Base-by-base conservation (phyloP, 2,329 filamentous ascomycete genomes). In the Ceratocystis lukuohia region DNA sequence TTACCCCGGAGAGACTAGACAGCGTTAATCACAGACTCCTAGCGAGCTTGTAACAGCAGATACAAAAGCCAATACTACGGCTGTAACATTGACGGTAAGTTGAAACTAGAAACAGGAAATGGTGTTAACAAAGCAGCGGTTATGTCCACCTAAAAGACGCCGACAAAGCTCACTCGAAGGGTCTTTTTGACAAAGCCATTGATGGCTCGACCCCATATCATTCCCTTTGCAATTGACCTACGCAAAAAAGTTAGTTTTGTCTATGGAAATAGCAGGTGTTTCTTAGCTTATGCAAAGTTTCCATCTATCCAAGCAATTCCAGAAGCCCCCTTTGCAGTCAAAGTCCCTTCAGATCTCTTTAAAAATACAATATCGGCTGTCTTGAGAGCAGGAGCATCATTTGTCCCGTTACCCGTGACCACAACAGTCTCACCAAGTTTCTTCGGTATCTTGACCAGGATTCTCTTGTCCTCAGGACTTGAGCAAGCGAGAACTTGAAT, bases 161-260 rank as follows among this genome's bases (percentile, higher is more conserved):
- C 15, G 63, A 45, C 7, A n/a, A 50, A 2, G 66, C 73, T 46
- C 69, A 75, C 76, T 75, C 86, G 84, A 56, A 87, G 75, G 71
- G 86, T 86, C 71, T 86, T 86, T 72, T 83, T 79, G 57, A 86
- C 82, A 0, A 83, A 80, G 69, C 86, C 84, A 69, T 85, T 85
- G 67, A 86, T 83, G 3, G 81, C 80, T 59, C 84, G 79, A 10
- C 84, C 84, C 83, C 83, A 86, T 70, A 82, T 79, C 65, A 87
- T 77, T 1, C 82, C 84, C 63, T 82, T 85, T 66, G 86, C 82
- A 64, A 86, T 77, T 22, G 69, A 70, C 25, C 69, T 69, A 28
- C 37, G 50, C 12, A 63, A 41, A 20, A n/a, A 2, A 5, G 50
- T 65, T 61, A 61, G 44, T 45, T 22, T 10, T 20, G 17, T 50